Evolutionary conservation across 2,329 filamentous ascomycete species (phyloP), one percentile per base, ranked within the genome.

Genomic region (Colletotrichum magnum): DNA sequence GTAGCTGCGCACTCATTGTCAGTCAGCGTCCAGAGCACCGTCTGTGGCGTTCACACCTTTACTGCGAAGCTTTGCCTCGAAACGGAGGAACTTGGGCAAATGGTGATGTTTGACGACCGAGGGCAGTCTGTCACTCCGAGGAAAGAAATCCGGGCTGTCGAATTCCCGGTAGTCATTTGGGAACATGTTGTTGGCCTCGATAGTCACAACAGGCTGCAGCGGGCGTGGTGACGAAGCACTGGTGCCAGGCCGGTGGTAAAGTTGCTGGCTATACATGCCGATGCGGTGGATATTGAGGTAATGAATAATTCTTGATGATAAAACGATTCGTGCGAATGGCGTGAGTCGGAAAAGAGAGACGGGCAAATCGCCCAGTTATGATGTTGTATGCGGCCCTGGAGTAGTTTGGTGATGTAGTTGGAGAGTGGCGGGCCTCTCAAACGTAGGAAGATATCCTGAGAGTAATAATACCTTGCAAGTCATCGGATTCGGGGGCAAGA

Each of bases 261-360:
- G 52, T 18, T n/a, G 51, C 5, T 32, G 39, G 28, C 52, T 60
- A 53, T 68, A 51, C 64, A 68, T 66, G 18, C 10, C 50, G 64
- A 16, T 36, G 32, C 10, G 39, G 50, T 36, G 58, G 28, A 13
- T 12, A 53, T 18, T 28, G 48, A 21, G 36, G 56, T 26, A 43
- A 58, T 13, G 45, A n/a, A 60, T 59, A 65, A 59, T 12, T 51
- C n/a, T 13, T 59, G 54, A 16, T 59, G n/a, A 3, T 43, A 54
- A 54, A 36, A 54, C 57, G 68, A 68, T 58, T 36, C 68, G 26
- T 54, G 39, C 26, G 36, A 2, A 62, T 54, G 48, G 24, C 41
- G 43, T 41, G 50, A 36, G 39, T 57, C 51, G 61, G 62, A 68
- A 58, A 68, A 56, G 68, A 70, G 58, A 53, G 64, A 68, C 28